These are phyloP conservation scores for Brettanomyces nanus DNA, from an alignment of 805 yeast genomes.

Conservation along the genomic window DNA sequence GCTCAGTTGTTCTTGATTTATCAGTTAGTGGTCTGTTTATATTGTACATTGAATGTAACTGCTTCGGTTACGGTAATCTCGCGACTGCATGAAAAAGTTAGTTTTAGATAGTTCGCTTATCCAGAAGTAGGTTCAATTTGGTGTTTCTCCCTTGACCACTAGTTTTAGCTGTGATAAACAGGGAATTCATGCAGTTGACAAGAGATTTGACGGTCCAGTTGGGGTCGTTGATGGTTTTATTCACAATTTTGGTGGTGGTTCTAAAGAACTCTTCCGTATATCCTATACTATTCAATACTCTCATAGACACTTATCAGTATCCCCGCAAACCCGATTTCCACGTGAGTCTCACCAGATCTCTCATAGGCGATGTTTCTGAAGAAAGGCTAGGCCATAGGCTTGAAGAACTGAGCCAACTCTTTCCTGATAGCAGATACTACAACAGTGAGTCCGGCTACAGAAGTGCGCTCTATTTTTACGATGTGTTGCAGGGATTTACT, in stretches of 20 bases:
- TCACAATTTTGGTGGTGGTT: neutral
- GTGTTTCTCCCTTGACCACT: no score
- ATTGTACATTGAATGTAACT: no score
- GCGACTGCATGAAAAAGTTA: no score
- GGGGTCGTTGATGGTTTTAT: neutral
- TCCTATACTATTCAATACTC: constrained; percentile 2
- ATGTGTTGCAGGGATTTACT: constrained; percentile 29
- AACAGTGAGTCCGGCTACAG: constrained; percentile 62
- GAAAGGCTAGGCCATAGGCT: constrained; percentile 4
- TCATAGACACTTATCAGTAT: constrained; percentile 31
- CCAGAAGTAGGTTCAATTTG: no score
- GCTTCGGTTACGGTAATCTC: no score
- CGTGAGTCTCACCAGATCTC: constrained; percentile 27
- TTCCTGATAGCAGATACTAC: constrained; percentile 59
- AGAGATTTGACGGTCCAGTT: no score
- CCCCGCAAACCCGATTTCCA: constrained; percentile 37
- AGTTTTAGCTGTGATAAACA: no score
- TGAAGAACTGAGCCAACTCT: constrained; percentile 2
- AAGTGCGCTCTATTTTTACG: constrained; percentile 63
- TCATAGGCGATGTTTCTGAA: constrained; percentile 6
- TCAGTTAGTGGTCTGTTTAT: no score
- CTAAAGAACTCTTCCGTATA: constrained; percentile 4
- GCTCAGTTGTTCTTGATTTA: no score
- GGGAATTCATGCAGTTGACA: no score
- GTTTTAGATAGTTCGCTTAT: no score